Conservation (phyloP, 1,139 yeast species). For the Zygosaccharomyces pseudobailii region DNA sequence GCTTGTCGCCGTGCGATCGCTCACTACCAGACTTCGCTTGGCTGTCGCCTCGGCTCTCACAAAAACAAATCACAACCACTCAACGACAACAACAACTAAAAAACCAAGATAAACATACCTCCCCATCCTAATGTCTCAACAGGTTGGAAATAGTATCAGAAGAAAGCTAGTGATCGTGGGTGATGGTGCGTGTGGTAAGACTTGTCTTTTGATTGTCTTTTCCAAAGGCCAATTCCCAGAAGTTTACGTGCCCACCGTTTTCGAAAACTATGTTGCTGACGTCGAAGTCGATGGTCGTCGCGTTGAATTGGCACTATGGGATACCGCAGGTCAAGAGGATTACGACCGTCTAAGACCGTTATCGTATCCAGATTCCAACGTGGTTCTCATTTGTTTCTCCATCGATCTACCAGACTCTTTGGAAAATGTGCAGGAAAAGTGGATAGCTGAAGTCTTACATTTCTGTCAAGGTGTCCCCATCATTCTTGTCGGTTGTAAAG, state of each 20-base stretch:
- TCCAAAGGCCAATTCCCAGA: constrained; percentile 96
- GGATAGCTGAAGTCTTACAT: constrained; percentile 92
- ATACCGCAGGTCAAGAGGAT: constrained; percentile 98
- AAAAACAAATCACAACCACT: constrained; percentile 3
- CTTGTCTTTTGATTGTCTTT: constrained; percentile 78
- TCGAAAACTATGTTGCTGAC: constrained; percentile 91
- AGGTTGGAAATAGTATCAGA: constrained; percentile 32
- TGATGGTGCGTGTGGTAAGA: constrained; percentile 83
- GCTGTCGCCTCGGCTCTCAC: constrained; percentile 2
- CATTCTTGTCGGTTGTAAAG: constrained; percentile 88
- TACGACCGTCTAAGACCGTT: constrained; percentile 92
- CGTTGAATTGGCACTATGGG: constrained; percentile 93
- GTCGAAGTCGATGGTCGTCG: constrained; percentile 93
- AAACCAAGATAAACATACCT: not conserved
- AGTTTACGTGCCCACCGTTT: constrained; percentile 92
- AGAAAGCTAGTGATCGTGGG: constrained; percentile 79
- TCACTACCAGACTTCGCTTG: constrained; percentile 1
- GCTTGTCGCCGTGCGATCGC: constrained; percentile 6
- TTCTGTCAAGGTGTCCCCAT: constrained; percentile 95
- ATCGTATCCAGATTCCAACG: constrained; percentile 90
- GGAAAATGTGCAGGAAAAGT: constrained; percentile 88
- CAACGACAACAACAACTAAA: constrained; percentile 1
- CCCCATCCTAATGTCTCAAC: constrained; percentile 29
- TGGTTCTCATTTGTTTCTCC: constrained; percentile 86
- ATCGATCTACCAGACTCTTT: constrained; percentile 89